Evolutionary conservation across 257 asterid genomes (phyloP).

Genomic region (Avicennia marina): DNA sequence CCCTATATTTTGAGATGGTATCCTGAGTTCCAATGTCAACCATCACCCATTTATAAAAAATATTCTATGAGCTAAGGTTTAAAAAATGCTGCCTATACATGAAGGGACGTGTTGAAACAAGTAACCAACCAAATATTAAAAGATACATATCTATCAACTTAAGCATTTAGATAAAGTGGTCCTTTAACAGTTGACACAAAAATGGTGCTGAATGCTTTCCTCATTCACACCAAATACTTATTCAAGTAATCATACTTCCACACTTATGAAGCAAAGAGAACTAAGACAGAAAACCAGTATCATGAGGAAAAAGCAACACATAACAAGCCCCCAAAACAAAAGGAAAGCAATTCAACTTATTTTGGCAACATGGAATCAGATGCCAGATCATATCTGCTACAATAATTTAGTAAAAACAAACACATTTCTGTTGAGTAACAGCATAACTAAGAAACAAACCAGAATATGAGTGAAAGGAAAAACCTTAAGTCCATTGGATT

Average conservation of each 20-base stretch:
- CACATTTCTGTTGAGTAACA: no score
- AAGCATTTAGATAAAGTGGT: no score
- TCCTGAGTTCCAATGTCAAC: no score
- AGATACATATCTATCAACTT: no score
- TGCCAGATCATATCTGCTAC: background rate
- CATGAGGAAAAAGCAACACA: background rate
- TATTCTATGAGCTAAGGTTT: no score
- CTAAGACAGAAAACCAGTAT: background rate
- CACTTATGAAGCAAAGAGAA: background rate
- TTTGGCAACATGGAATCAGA: background rate
- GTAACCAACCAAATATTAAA: no score
- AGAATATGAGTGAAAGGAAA: background rate
- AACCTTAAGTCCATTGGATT: background rate
- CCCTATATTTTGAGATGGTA: no score
- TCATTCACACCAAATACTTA: constrained; percentile 1
- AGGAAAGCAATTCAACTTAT: background rate
- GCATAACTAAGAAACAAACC: background rate
- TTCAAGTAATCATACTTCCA: no score
- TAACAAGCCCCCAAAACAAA: background rate
- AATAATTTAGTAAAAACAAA: background rate
- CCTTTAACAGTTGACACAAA: no score
- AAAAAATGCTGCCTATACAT: no score
- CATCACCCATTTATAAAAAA: no score
- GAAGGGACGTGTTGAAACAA: no score
- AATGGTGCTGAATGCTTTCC: background rate